phyloP scores from a whole-genome alignment of 495 filamentous ascomycete genomes.

The Tuber brumale region DNA sequence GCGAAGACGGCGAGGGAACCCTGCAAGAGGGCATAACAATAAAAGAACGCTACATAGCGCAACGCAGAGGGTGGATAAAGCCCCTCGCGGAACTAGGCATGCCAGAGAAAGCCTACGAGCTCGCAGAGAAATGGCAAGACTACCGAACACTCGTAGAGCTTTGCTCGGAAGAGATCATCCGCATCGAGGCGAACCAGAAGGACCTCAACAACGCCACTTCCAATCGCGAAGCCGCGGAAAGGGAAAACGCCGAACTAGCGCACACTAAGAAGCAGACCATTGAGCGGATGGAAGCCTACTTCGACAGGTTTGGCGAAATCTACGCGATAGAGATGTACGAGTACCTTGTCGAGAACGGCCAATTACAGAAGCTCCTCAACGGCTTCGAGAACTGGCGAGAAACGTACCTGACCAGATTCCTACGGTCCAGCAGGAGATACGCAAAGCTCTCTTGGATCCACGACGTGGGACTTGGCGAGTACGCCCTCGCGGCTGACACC shows the following conservation, averaged over 20 bases:
- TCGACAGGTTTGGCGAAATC: constrained; percentile 62
- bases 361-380: constrained; percentile 61
- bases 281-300: constrained; percentile 55
- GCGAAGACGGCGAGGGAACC: constrained; percentile 47
- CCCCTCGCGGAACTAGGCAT: constrained; percentile 63
- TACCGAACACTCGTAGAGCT: constrained; percentile 63
- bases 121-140: constrained; percentile 69
- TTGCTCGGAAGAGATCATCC: constrained; percentile 33
- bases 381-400: constrained; percentile 55
- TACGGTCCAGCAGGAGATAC: constrained; percentile 61
- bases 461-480: constrained; percentile 69
- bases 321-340: constrained; percentile 79
- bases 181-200: constrained; percentile 39
- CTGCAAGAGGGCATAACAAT: constrained; percentile 48
- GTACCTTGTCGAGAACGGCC: constrained; percentile 59
- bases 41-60: constrained; percentile 48
- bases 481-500: constrained; percentile 58
- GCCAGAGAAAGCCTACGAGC: constrained; percentile 58
- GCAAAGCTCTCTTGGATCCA: constrained; percentile 90
- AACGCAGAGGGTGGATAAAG: constrained; percentile 55
- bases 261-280: constrained; percentile 44
- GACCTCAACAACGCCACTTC: constrained; percentile 44
- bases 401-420: constrained; percentile 62
- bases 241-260: constrained; percentile 39
- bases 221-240: constrained; percentile 19